Conservation (phyloP, 2,329 filamentous ascomycete species). For the Neurospora crassa region DNA sequence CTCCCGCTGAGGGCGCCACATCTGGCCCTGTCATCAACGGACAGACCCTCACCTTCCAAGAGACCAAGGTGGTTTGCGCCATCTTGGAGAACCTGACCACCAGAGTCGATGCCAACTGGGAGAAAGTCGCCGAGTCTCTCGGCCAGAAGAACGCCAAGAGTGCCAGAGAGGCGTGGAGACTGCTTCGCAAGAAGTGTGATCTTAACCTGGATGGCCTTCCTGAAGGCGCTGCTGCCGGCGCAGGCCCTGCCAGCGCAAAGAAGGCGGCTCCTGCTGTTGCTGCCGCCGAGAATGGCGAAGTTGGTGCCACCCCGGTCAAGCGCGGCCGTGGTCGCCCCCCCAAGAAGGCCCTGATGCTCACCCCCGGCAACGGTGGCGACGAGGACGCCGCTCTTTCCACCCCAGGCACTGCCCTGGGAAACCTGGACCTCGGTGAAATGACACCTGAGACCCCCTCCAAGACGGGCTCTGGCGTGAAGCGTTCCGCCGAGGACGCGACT, state of each 20-base stretch:
- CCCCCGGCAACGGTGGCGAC: not conserved
- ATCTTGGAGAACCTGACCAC: slow-evolving; percentile 10
- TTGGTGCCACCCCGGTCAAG: slow-evolving; percentile 1
- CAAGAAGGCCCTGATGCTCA: not conserved
- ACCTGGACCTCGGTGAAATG: not conserved
- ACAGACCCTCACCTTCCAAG: not conserved
- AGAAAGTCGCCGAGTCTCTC: slow-evolving; percentile 1
- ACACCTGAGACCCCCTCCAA: not conserved
- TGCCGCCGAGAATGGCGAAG: not conserved
- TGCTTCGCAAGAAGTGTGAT: slow-evolving; percentile 9
- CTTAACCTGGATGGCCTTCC: not conserved
- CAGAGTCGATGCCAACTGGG: slow-evolving; percentile 15
- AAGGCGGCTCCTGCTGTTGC: not conserved
- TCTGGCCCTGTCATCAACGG: slow-evolving; percentile 3
- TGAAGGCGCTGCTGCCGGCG: not conserved
- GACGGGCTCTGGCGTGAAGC: not conserved
- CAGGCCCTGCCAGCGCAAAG: not conserved
- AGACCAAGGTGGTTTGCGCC: slow-evolving; percentile 10
- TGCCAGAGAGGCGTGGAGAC: slow-evolving; percentile 11
- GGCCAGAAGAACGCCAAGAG: slow-evolving; percentile 9
- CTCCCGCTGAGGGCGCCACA: not conserved
- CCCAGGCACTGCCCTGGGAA: not conserved
- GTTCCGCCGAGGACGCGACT: not conserved
- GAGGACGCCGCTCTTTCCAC: not conserved
- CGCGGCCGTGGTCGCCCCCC: not conserved